phyloP scores from a whole-genome alignment of 2,329 filamentous ascomycete species.

The Colletotrichum spaethianum region DNA sequence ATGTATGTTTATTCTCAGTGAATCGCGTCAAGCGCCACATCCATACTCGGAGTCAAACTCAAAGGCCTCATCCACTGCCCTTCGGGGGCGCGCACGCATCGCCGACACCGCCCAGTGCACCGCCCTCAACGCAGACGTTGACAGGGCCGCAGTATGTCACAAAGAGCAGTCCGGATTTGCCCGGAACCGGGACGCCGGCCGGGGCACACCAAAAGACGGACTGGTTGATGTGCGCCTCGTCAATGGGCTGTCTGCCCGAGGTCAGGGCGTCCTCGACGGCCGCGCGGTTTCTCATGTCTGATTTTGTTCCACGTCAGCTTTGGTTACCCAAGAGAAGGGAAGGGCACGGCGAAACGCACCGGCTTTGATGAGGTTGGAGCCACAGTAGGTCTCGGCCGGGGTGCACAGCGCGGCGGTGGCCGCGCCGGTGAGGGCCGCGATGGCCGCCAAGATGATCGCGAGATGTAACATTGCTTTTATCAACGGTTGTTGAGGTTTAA shows the following conservation, averaged over 20 bases:
- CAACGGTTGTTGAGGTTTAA: neutral
- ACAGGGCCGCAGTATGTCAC: constrained; percentile 31
- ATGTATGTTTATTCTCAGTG: neutral
- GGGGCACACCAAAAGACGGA: constrained; percentile 39
- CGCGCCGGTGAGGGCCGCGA: neutral
- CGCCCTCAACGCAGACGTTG: constrained; percentile 26
- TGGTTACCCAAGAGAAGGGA: neutral
- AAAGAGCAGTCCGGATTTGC: constrained; percentile 25
- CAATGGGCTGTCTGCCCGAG: constrained; percentile 19
- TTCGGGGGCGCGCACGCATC: constrained; percentile 20
- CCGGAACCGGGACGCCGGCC: constrained; percentile 13
- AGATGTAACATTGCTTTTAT: constrained; percentile 15
- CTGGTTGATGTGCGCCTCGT: constrained; percentile 25
- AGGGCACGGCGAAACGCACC: neutral
- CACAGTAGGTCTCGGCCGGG: constrained; percentile 30
- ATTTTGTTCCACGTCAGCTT: neutral
- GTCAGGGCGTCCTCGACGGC: constrained; percentile 17
- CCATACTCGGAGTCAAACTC: neutral
- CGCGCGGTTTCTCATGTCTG: constrained; percentile 17
- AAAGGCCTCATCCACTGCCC: neutral
- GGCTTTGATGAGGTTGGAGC: constrained; percentile 30
- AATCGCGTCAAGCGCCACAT: neutral
- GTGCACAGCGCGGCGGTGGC: constrained; percentile 19
- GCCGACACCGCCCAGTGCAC: constrained; percentile 25
- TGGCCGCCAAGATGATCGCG: neutral